Evolutionary conservation across 106 monocot species (phyloP).

Genomic region (Dioscorea zingiberensis): DNA sequence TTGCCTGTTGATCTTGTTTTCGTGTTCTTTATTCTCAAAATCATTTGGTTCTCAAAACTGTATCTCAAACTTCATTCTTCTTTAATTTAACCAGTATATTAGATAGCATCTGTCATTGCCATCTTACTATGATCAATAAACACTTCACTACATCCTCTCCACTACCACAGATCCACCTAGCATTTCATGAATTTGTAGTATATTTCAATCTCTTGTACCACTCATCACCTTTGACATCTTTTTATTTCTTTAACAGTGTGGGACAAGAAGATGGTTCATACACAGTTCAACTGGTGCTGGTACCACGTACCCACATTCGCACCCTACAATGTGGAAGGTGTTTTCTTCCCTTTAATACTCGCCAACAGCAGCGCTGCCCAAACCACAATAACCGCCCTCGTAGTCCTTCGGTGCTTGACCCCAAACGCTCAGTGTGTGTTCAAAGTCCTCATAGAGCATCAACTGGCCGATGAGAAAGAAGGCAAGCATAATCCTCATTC

Average conservation of each 20-base stretch:
- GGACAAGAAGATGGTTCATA: slow-evolving; percentile 99
- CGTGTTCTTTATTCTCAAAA: no score
- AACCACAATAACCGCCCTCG: slow-evolving; percentile 75
- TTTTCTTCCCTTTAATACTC: slow-evolving; percentile 75
- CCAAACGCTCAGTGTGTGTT: slow-evolving; percentile 95
- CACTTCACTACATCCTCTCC: no score
- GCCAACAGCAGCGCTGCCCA: slow-evolving; percentile 57
- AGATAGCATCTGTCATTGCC: no score
- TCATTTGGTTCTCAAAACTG: no score
- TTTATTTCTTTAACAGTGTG: slow-evolving; percentile 51
- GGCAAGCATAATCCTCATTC: slow-evolving; percentile 27
- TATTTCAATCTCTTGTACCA: no score
- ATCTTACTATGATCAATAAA: no score
- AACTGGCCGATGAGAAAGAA: slow-evolving; percentile 72
- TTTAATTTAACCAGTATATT: no score
- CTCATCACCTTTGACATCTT: no score
- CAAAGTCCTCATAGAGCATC: slow-evolving; percentile 70
- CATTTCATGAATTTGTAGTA: no score
- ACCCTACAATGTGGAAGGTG: slow-evolving; percentile 77
- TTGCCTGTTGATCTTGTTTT: no score
- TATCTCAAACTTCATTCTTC: no score
- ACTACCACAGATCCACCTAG: no score
- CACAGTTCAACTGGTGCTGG: slow-evolving; percentile 95
- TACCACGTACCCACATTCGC: slow-evolving; percentile 90
- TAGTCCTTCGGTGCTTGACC: slow-evolving; percentile 88